Evolutionary conservation across 148 eudicot species (phyloP), one percentile per base, ranked within the genome.

Genomic region (Vaccinium vitisidaea): DNA sequence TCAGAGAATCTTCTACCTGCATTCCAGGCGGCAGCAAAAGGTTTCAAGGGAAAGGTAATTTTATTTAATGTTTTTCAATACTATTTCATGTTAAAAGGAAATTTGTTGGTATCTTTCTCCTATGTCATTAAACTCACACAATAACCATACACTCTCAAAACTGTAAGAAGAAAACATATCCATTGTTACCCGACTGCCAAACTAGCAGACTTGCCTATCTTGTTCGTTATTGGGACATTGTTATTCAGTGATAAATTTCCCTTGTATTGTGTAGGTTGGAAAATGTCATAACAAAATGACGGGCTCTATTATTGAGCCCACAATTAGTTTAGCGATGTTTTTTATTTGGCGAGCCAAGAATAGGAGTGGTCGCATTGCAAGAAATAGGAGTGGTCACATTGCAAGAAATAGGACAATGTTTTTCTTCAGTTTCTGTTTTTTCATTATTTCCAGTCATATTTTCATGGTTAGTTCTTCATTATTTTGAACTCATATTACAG

Each of bases 11-110:
- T 92, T 73, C 71, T 92, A 84, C 93, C 93, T 54, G 86, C 84
- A 83, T 94, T 94, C 84, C 92, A 90, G 79, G 98, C 92, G 81
- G 97, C 95, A 85, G 95, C 99, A 87, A 94, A 92, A 80, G 70
- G 61, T 71, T 96, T 96, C 77, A 96, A 92, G 88, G 99, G 98
- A 69, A 96, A 96, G 98, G 99, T 96, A 91, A 53, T 4, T 75
- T 53, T 69, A 69, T 27, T 27, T 27, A 67, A 14, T 30, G 43
- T 69, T 69, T 27, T 69, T 39, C 12, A 23, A 13, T 27, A 27
- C 15, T 27, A 15, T 69, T 69, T 39, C 39, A 69, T 69, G 74
- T 69, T 27, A 16, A 13, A 27, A 4, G 16, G 46, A 8, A 49
- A 18, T 30, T 13, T 53, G 10, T n/a, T 50, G 46, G 15, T 25